Evolutionary conservation across 257 asterid genomes (phyloP).

Genomic region (Nicotiana noctiflora): DNA sequence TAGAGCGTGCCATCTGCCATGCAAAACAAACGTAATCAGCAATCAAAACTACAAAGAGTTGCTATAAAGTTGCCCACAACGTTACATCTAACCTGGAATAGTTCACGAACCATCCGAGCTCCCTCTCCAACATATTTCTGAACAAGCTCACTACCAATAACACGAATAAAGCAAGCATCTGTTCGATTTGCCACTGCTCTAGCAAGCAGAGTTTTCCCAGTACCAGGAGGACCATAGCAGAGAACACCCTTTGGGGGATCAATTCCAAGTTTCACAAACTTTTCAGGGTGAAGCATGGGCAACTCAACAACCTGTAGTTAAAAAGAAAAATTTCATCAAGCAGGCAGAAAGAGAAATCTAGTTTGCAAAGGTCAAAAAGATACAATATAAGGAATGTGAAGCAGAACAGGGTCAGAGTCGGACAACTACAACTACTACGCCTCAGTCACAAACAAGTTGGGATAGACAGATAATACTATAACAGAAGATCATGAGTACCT

Average conservation of each 20-base stretch:
- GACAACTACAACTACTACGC: not conserved
- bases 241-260: slow-evolving; percentile 99
- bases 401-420: not conserved
- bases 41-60: not conserved
- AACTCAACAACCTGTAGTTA: slow-evolving; percentile 79
- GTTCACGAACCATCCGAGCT: slow-evolving; percentile 98
- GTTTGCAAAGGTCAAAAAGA: not conserved
- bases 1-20: slow-evolving; percentile 96
- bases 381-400: not conserved
- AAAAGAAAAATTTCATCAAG: not conserved
- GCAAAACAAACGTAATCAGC: not conserved
- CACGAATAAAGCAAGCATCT: slow-evolving; percentile 96
- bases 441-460: too few species aligned
- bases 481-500: slow-evolving; percentile 36
- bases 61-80: not conserved
- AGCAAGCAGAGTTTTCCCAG: slow-evolving; percentile 92
- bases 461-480: not conserved
- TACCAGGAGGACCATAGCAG: slow-evolving; percentile 98
- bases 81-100: slow-evolving; percentile 60
- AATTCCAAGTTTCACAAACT: slow-evolving; percentile 91
- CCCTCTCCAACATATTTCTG: slow-evolving; percentile 99
- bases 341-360: not conserved
- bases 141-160: slow-evolving; percentile 96
- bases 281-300: slow-evolving; percentile 99
- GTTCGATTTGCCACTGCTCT: slow-evolving; percentile 98